Conservation (phyloP, 305 asterid species). For the Salvia sclarea region DNA sequence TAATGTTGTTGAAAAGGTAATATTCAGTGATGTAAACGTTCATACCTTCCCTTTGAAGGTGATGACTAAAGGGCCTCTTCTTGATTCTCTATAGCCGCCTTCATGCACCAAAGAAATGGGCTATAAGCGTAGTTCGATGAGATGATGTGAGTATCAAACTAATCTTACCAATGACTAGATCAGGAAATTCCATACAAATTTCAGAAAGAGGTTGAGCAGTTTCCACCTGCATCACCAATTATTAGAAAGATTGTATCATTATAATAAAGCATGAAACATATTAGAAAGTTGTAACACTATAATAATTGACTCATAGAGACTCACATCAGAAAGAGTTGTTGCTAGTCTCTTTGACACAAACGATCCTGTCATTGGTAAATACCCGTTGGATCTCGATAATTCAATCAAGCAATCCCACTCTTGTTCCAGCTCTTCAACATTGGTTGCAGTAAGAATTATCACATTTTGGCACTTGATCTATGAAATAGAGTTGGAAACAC, state of each 20-base stretch:
- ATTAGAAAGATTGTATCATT: background rate
- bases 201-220: conserved; percentile 68
- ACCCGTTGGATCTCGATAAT: conserved; percentile 44
- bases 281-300: background rate
- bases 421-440: conserved; percentile 59
- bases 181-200: conserved; percentile 58
- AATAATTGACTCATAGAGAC: conserved; percentile 25
- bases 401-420: conserved; percentile 74
- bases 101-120: conserved; percentile 25
- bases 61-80: conserved; percentile 60
- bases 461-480: conserved; percentile 84
- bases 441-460: conserved; percentile 68
- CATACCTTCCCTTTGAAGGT: conserved; percentile 67
- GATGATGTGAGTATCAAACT: background rate
- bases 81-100: conserved; percentile 70
- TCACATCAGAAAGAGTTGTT: conserved; percentile 55
- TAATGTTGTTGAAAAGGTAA: background rate
- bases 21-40: background rate
- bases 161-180: conserved; percentile 61
- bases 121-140: conserved; percentile 1
- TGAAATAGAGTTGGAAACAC: conserved; percentile 25
- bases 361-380: conserved; percentile 44
- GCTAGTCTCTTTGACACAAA: conserved; percentile 58
- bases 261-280: background rate
- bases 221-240: conserved; percentile 58